Evolutionary conservation across 164 flowering plant genomes (phyloP).

Genomic region (Vitis rotundifolia): DNA sequence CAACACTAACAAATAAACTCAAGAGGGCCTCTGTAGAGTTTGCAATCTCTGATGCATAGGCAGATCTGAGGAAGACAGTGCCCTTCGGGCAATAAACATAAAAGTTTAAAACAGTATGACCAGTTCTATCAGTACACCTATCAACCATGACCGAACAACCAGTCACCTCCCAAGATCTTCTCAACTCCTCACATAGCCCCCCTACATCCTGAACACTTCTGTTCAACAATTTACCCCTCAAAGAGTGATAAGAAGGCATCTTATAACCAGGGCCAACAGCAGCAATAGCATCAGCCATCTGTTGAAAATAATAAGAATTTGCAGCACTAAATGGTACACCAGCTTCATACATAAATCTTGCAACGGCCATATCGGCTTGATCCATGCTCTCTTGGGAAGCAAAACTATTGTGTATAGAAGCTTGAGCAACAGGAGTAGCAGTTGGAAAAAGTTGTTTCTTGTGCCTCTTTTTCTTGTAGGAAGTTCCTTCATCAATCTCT

Average conservation of each 20-base stretch:
- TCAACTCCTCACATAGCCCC: slow-evolving; percentile 29
- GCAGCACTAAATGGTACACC: slow-evolving; percentile 41
- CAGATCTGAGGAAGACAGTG: slow-evolving; percentile 38
- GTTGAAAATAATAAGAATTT: slow-evolving; percentile 40
- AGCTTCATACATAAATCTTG: slow-evolving; percentile 43
- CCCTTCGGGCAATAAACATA: slow-evolving; percentile 39
- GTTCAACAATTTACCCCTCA: slow-evolving; percentile 35
- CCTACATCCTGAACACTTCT: slow-evolving; percentile 29
- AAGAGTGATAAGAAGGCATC: slow-evolving; percentile 40
- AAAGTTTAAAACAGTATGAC: slow-evolving; percentile 31
- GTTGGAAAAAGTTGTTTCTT: slow-evolving; percentile 20
- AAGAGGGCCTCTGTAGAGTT: slow-evolving; percentile 28
- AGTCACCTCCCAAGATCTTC: slow-evolving; percentile 43
- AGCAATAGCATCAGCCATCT: slow-evolving; percentile 51
- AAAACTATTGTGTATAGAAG: slow-evolving; percentile 20
- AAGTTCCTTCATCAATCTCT: slow-evolving; percentile 21
- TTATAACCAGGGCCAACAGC: slow-evolving; percentile 48
- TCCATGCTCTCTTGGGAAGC: slow-evolving; percentile 36
- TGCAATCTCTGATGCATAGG: slow-evolving; percentile 44
- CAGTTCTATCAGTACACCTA: slow-evolving; percentile 36
- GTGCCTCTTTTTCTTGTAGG: slow-evolving; percentile 26
- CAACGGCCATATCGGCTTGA: slow-evolving; percentile 48
- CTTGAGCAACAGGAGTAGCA: slow-evolving; percentile 33
- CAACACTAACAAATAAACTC: slow-evolving; percentile 37
- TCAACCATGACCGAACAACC: slow-evolving; percentile 54